Evolutionary conservation across 2,329 filamentous ascomycete species (phyloP), one percentile per base, ranked within the genome.

Genomic region (Fusarium pseudoanthophilum): DNA sequence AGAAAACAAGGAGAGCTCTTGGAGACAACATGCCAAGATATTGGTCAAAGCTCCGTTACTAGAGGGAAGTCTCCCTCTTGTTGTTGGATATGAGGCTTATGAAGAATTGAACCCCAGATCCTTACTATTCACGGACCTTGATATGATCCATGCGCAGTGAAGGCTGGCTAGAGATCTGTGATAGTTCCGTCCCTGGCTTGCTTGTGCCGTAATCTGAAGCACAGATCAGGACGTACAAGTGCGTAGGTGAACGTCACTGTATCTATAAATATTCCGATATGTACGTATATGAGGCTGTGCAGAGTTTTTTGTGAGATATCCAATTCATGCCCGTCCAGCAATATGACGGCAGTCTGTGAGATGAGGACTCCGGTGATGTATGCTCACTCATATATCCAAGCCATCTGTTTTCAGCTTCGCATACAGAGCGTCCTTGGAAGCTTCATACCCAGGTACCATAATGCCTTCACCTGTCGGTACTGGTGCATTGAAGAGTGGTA

Each of bases 401-500:
- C 78, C 78, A 6, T 65, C 48, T 20, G 61, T 60, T 60, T 72
- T 73, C 51, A 81, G 49, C 46, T 61, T 64, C n/a, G 71, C 58
- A 60, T 76, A 75, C 30, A 80, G n/a, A 43, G 64, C 62, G 20
- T 51, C 67, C 32, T 76, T 66, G 2, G 76, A 79, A n/a, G 74
- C 65, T 16, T 55, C 30, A 56, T 78, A 78, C 10, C 77, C 78
- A 4, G 77, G 70, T n/a, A 80, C 52, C 24, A 72, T 34, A 7
- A 68, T 61, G 14, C 74, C 75, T 9, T 67, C 71, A 11, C 77
- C 76, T 16, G 64, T 71, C 4, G 79, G 79, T 14, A 72, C 72
- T 24, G 75, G 75, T 16, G 74, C 74, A 39, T 79, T 71, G 46
- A 76, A 81, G 20, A 75, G 51, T 30, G 80, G 80, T 6, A 82